phyloP scores from a whole-genome alignment of 495 filamentous ascomycete genomes.

The Podospora didyma region DNA sequence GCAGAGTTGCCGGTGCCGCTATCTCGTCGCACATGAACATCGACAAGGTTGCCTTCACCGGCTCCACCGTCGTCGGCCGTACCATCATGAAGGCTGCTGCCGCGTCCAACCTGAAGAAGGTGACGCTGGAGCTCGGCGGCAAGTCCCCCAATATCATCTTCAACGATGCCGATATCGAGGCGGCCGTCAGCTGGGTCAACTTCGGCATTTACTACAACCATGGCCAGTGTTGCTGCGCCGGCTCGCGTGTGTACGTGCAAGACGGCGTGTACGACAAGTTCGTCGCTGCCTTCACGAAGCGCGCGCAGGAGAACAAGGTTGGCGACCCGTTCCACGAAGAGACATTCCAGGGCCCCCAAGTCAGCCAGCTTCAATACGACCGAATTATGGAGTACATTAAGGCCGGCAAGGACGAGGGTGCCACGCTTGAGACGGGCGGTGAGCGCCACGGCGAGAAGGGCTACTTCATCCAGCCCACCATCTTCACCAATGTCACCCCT shows the following conservation, averaged over 20 bases:
- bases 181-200: constrained; percentile 97
- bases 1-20: constrained; percentile 84
- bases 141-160: constrained; percentile 99
- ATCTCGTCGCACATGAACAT: constrained; percentile 94
- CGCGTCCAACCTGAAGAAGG: constrained; percentile 95
- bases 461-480: constrained; percentile 97
- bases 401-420: constrained; percentile 80
- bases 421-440: constrained; percentile 80
- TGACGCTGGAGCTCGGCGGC: constrained; percentile 96
- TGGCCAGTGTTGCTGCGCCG: constrained; percentile 97
- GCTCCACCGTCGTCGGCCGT: constrained; percentile 86
- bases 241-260: constrained; percentile 93
- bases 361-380: constrained; percentile 92
- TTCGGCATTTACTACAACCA: constrained; percentile 99
- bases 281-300: constrained; percentile 79
- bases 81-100: constrained; percentile 95
- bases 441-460: constrained; percentile 84
- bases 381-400: constrained; percentile 98
- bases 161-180: constrained; percentile 90
- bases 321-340: constrained; percentile 84
- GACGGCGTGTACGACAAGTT: constrained; percentile 97
- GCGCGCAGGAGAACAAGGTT: constrained; percentile 76
- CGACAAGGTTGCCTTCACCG: constrained; percentile 98
- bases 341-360: constrained; percentile 97
- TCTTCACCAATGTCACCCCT: constrained; percentile 83